Percentiles rank a stretch among this genome's conserved stretches.
These are phyloP conservation scores for Cercophora sp. DNA, from an alignment of 495 filamentous ascomycete genomes.

Conservation along the genomic window DNA sequence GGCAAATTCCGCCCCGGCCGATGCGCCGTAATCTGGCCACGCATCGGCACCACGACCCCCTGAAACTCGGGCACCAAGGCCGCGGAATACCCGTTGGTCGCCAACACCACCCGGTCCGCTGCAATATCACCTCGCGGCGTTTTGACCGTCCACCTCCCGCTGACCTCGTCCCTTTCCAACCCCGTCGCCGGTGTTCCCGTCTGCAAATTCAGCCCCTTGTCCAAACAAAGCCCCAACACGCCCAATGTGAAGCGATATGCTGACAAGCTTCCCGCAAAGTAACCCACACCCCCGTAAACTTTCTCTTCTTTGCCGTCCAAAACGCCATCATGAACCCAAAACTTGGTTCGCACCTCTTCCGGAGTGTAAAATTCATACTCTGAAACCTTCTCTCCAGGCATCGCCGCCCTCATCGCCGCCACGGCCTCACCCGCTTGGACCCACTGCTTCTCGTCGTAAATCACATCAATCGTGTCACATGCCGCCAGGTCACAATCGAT, in stretches of 20 bases:
- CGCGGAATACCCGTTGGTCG: slow-evolving; percentile 71
- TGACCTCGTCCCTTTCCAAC: not conserved
- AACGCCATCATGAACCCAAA: slow-evolving; percentile 32
- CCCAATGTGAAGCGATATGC: slow-evolving; percentile 62
- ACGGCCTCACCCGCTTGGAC: slow-evolving; percentile 37
- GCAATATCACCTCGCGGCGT: slow-evolving; percentile 54
- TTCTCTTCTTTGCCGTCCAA: slow-evolving; percentile 26
- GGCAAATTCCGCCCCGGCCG: slow-evolving; percentile 48
- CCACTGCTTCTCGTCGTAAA: slow-evolving; percentile 51
- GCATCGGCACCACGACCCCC: slow-evolving; percentile 60
- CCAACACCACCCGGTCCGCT: slow-evolving; percentile 56
- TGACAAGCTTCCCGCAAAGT: slow-evolving; percentile 59
- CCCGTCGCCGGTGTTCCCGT: slow-evolving; percentile 50
- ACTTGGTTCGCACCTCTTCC: slow-evolving; percentile 45
- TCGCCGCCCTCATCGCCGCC: slow-evolving; percentile 40
- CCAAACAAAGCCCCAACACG: slow-evolving; percentile 51
- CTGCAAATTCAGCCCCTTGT: slow-evolving; percentile 55
- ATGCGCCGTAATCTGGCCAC: slow-evolving; percentile 65
- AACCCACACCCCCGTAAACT: slow-evolving; percentile 52
- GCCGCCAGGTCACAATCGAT: slow-evolving; percentile 49
- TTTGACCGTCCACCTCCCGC: slow-evolving; percentile 39
- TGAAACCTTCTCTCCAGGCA: slow-evolving; percentile 42
- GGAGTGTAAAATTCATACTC: slow-evolving; percentile 42
- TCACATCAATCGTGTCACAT: slow-evolving; percentile 55
- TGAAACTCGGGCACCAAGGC: slow-evolving; percentile 53